Evolutionary conservation across 768 basidiomycete genomes (phyloP).

Genomic region (Mycena venus): DNA sequence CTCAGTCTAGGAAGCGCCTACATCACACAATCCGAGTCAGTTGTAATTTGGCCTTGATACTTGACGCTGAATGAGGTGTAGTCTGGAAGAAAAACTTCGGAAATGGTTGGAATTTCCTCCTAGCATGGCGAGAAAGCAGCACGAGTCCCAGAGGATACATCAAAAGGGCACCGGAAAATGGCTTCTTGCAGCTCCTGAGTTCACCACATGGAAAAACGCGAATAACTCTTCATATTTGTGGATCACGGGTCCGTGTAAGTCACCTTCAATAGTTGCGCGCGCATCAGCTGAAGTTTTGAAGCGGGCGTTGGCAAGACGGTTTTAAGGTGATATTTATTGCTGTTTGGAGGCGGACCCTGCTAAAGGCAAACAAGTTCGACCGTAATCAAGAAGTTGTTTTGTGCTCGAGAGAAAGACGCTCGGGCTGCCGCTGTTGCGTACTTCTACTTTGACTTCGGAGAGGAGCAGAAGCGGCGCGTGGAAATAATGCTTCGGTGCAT

Average conservation of each 20-base stretch:
- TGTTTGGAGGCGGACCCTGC: not conserved
- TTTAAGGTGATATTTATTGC: not conserved
- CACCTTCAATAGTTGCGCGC: too few relatives aligned
- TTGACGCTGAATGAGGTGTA: not conserved
- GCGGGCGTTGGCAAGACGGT: not conserved
- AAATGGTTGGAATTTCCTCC: conserved; percentile 1
- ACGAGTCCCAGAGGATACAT: not conserved
- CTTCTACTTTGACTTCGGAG: not conserved
- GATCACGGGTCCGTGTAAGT: not conserved
- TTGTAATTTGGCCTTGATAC: not conserved
- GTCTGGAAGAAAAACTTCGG: not conserved
- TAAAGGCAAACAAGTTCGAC: not conserved
- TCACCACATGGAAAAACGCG: not conserved
- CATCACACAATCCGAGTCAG: too few relatives aligned
- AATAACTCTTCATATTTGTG: not conserved
- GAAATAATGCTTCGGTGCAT: not conserved
- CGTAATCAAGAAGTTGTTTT: not conserved
- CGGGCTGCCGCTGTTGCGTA: too few relatives aligned
- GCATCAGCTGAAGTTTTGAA: not conserved
- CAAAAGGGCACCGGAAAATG: not conserved
- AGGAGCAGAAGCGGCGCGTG: not conserved
- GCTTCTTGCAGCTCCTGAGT: not conserved
- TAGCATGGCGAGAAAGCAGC: not conserved
- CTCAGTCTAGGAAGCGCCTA: too few relatives aligned
- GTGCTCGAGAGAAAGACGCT: not conserved